Evolutionary conservation across 345 rosid species (phyloP), one percentile per base, ranked within the genome.

Genomic region (Chamaenerion angustifolium): DNA sequence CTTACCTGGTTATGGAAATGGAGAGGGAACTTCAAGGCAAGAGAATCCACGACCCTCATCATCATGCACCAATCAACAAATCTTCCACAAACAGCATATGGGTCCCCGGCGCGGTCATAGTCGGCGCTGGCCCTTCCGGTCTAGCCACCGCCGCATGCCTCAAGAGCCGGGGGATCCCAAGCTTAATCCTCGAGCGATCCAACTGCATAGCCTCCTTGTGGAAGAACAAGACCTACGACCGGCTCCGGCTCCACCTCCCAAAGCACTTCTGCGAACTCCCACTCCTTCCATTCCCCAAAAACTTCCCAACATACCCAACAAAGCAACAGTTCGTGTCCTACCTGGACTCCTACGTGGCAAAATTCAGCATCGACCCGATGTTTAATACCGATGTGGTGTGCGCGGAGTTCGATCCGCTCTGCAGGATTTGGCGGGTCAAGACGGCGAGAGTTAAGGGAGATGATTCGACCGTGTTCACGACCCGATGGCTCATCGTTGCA

Each of bases 61-160:
- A 31, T 31, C 25, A 21, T 21, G 25, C 25, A 21, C 25, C 25
- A n/a, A n/a, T n/a, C n/a, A 23, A 23, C 10, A 31, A 31, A 31
- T 8, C 37, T 7, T 37, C 58, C 4, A 8, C 48, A 4, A 16
- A 25, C 31, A 40, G 75, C 51, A 37, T 55, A 40, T 37, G 63
- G 73, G 75, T 76, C 7, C 60, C 60, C 0, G 86, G 85, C 35
- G 78, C 93, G 16, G 46, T 88, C 58, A 78, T 85, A 52, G 81
- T 89, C 11, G 95, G 97, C 11, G 90, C 85, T 0, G 97, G 97
- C 2, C 95, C 95, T 1, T 78, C 95, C 0, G 95, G 95, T 1
- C 64, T 88, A 5, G 93, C 89, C 16, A 52, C 71, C 1, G 88
- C 89, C 0, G 89, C 89, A 15, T 80, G 89, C 62, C 85, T 89